Conservation (phyloP, 2,329 filamentous ascomycete genomes). For the Lachnellula hyalina region DNA sequence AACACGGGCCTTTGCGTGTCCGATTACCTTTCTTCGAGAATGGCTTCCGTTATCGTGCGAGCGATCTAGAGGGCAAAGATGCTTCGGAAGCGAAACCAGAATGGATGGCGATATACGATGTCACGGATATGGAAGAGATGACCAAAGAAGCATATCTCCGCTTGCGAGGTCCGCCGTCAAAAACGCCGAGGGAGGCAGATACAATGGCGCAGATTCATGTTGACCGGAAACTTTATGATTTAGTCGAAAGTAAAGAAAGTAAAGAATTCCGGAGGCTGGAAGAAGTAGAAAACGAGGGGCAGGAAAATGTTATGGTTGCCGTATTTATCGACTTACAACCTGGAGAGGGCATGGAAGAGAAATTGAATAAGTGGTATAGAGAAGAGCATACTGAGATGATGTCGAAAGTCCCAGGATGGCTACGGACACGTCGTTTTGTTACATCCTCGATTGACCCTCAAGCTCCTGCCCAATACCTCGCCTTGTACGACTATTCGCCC, state of each 20-base stretch:
- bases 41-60: constrained; percentile 72
- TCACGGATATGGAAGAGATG: constrained; percentile 67
- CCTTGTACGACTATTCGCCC: constrained; percentile 67
- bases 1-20: constrained; percentile 78
- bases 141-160: constrained; percentile 64
- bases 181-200: constrained; percentile 53
- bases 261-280: constrained; percentile 56
- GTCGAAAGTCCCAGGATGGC: constrained; percentile 71
- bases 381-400: constrained; percentile 71
- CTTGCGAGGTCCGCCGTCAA: constrained; percentile 52
- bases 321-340: constrained; percentile 53
- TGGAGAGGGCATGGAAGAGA: constrained; percentile 47
- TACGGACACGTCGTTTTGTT: constrained; percentile 65
- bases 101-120: constrained; percentile 78
- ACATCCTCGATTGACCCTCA: constrained; percentile 59
- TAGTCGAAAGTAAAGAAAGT: constrained; percentile 51
- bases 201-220: constrained; percentile 64
- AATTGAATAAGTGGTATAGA: constrained; percentile 64
- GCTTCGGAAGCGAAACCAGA: constrained; percentile 45
- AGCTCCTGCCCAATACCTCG: constrained; percentile 52
- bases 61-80: constrained; percentile 42
- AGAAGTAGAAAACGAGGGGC: constrained; percentile 51
- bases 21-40: constrained; percentile 69
- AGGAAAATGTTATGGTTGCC: constrained; percentile 56
- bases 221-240: constrained; percentile 65